phyloP scores from a whole-genome alignment of 2,329 filamentous ascomycete genomes.

The Arthrobotrys iridis region DNA sequence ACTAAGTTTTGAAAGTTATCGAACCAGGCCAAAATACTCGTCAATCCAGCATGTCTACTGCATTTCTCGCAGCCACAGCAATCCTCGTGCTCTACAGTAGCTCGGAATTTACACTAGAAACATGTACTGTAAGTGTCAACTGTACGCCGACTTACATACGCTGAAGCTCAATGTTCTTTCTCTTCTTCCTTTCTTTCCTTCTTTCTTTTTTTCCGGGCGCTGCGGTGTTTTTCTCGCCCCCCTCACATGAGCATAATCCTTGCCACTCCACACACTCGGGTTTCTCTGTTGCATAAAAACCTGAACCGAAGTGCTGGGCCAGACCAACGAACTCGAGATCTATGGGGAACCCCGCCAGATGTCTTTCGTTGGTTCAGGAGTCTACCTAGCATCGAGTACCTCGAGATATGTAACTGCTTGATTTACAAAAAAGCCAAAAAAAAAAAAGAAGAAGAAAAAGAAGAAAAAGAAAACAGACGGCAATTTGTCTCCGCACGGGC shows the following conservation, averaged over 20 bases:
- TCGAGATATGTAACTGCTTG: slow-evolving; percentile 17
- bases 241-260: slow-evolving; percentile 36
- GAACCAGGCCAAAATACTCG: background rate
- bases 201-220: background rate
- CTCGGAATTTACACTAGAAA: slow-evolving; percentile 20
- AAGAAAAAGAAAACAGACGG: slow-evolving; percentile 1
- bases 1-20: too few species aligned
- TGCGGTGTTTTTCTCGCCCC: slow-evolving; percentile 32
- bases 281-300: slow-evolving; percentile 24
- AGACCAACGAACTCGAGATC: slow-evolving; percentile 20
- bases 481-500: slow-evolving; percentile 19
- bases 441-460: slow-evolving; percentile 1
- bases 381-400: slow-evolving; percentile 41
- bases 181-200: background rate
- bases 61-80: slow-evolving; percentile 26
- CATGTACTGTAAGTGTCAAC: slow-evolving; percentile 35
- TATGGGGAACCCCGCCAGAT: slow-evolving; percentile 29
- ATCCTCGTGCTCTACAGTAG: slow-evolving; percentile 27
- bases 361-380: slow-evolving; percentile 17
- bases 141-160: background rate
- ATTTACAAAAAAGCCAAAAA: background rate
- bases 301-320: slow-evolving; percentile 36
- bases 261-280: slow-evolving; percentile 23
- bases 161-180: slow-evolving; percentile 10
- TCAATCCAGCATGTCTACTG: slow-evolving; percentile 37